Evolutionary conservation across 768 basidiomycete genomes (phyloP).

Genomic region (Rhodotorula kratochvilovae): DNA sequence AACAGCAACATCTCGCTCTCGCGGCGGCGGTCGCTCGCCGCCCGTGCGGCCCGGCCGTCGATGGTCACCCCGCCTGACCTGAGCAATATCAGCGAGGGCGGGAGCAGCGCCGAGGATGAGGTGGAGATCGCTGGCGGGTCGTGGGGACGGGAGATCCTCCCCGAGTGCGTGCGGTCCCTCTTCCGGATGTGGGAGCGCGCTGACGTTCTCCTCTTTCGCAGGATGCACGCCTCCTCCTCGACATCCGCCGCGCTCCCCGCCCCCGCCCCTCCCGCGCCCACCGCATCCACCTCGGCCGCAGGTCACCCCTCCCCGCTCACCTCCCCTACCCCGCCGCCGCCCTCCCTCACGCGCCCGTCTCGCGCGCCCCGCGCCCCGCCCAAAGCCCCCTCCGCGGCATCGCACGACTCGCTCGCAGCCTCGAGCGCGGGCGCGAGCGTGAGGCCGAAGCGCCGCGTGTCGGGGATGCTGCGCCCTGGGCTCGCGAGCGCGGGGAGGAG

Average conservation of each 20-base stretch:
- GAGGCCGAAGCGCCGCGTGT: background rate
- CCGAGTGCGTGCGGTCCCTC: background rate
- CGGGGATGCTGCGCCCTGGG: background rate
- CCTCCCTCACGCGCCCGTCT: background rate
- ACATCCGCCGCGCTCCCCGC: background rate
- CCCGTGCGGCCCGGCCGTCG: background rate
- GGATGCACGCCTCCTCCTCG: background rate
- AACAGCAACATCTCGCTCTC: background rate
- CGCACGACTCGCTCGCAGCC: constrained; percentile 1
- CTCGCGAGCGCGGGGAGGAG: background rate
- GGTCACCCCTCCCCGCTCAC: background rate
- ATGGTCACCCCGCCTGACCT: constrained; percentile 10
- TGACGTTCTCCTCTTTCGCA: background rate
- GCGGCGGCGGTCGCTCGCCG: constrained; percentile 6
- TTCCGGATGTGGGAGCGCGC: background rate
- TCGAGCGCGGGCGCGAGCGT: no score
- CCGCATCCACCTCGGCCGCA: background rate
- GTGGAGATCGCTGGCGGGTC: background rate
- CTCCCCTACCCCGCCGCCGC: background rate
- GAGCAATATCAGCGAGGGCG: constrained; percentile 22
- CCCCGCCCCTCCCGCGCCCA: background rate
- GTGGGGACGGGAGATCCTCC: background rate
- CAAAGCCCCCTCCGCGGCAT: constrained; percentile 14
- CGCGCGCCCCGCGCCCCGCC: constrained; percentile 10
- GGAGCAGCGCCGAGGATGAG: background rate